Conservation (phyloP, 345 rosid species). For the Erucastrum elatum region DNA sequence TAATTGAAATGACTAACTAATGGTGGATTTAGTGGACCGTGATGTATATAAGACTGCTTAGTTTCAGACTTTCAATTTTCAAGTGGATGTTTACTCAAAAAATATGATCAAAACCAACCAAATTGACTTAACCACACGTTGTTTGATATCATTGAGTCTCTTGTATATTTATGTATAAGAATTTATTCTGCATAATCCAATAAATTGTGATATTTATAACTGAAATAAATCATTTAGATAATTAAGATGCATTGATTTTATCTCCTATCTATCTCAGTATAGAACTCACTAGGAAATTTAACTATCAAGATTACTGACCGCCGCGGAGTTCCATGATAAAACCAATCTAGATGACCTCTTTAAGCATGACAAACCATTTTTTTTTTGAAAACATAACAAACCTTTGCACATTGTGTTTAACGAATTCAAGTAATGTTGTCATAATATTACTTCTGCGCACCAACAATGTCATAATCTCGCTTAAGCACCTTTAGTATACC, state of each 20-base stretch:
- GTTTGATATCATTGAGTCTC: slow-evolving; percentile 16
- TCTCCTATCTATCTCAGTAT: not conserved
- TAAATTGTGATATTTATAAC: not conserved
- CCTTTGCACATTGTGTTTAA: not conserved
- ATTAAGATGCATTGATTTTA: not conserved
- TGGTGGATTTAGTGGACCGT: slow-evolving; percentile 10
- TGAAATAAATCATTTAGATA: too few relatives aligned
- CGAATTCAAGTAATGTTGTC: not conserved
- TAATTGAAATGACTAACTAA: not conserved
- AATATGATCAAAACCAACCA: slow-evolving; percentile 5
- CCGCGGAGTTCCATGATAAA: not conserved
- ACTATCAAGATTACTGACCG: not conserved
- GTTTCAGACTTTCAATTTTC: slow-evolving; percentile 1
- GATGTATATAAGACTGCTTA: slow-evolving; percentile 16
- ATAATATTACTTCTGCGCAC: not conserved
- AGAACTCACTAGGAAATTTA: not conserved
- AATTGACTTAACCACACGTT: slow-evolving; percentile 12
- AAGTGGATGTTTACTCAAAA: slow-evolving; percentile 17
- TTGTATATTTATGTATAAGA: not conserved
- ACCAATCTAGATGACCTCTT: not conserved
- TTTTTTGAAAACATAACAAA: too few relatives aligned
- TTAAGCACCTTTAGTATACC: not conserved
- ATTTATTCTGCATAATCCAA: slow-evolving; percentile 3
- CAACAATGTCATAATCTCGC: slow-evolving; percentile 17
- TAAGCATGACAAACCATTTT: not conserved